Evolutionary conservation across 352 stramenopile species (phyloP).

Genomic region (Pythium plurisporium): DNA sequence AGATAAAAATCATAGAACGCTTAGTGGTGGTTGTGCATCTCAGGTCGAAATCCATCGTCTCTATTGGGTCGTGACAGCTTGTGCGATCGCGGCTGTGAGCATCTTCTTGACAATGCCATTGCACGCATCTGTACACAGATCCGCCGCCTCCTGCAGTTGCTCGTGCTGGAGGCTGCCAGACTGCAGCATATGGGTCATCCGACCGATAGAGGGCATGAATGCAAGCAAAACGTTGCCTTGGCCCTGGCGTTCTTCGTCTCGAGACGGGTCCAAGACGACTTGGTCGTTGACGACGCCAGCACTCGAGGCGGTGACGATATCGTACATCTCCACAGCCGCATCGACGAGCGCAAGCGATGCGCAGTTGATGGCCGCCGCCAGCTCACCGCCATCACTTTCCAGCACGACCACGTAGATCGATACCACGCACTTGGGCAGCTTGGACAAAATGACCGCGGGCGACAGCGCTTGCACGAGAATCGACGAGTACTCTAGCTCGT

Average conservation of each 20-base stretch:
- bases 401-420: conserved; percentile 89
- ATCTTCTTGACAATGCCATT: conserved; percentile 48
- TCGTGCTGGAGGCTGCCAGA: conserved; percentile 70
- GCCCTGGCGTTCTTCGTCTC: conserved; percentile 55
- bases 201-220: conserved; percentile 80
- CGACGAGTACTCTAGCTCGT: conserved; percentile 78
- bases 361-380: conserved; percentile 79
- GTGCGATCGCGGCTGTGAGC: conserved; percentile 49
- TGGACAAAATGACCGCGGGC: conserved; percentile 79
- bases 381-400: conserved; percentile 77
- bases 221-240: conserved; percentile 70
- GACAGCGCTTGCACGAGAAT: conserved; percentile 73
- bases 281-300: conserved; percentile 49
- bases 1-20: not conserved
- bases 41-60: not conserved
- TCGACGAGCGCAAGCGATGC: conserved; percentile 87
- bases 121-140: conserved; percentile 85
- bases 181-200: conserved; percentile 87
- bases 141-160: conserved; percentile 79
- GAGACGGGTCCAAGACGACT: conserved; percentile 71
- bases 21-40: too few relatives aligned
- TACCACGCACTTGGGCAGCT: conserved; percentile 87
- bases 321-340: conserved; percentile 89
- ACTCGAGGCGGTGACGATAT: conserved; percentile 79
- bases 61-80: conserved; percentile 27